Conservation (phyloP, 768 basidiomycete species). For the Amanita polypyramis region DNA sequence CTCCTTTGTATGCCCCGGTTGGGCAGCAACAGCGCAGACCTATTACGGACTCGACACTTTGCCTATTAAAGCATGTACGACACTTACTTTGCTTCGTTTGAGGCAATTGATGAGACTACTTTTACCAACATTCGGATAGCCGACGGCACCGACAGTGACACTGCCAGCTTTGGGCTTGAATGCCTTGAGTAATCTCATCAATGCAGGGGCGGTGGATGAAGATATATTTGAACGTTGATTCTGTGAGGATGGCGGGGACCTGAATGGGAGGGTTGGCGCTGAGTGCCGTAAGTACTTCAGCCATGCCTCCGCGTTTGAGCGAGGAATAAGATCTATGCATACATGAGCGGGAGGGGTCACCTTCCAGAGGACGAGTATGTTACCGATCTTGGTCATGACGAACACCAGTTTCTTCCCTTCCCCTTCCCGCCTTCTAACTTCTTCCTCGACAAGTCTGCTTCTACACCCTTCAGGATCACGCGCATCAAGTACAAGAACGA, state of each 20-base stretch:
- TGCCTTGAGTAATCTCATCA: slow-evolving; percentile 76
- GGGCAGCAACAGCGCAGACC: slow-evolving; percentile 92
- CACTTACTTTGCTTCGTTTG: slow-evolving; percentile 66
- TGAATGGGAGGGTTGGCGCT: slow-evolving; percentile 90
- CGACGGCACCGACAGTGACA: slow-evolving; percentile 84
- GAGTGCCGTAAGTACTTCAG: slow-evolving; percentile 84
- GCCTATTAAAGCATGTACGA: background rate
- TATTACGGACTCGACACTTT: slow-evolving; percentile 15
- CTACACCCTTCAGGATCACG: slow-evolving; percentile 92
- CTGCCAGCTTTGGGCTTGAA: slow-evolving; percentile 65
- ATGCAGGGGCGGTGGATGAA: slow-evolving; percentile 60
- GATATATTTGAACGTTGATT: slow-evolving; percentile 76
- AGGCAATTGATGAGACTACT: slow-evolving; percentile 90
- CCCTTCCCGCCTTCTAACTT: slow-evolving; percentile 72
- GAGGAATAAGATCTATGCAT: slow-evolving; percentile 76
- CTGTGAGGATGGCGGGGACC: slow-evolving; percentile 65
- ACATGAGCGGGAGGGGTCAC: background rate
- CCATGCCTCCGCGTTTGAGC: slow-evolving; percentile 84
- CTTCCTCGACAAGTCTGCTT: slow-evolving; percentile 89
- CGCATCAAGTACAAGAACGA: slow-evolving; percentile 86
- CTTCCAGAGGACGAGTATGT: slow-evolving; percentile 16
- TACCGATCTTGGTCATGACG: slow-evolving; percentile 95
- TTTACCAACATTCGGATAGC: slow-evolving; percentile 97
- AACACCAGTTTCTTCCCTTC: slow-evolving; percentile 91
- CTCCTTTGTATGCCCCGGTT: slow-evolving; percentile 89